These are phyloP conservation scores for Anthracocystis panici-leucophaei DNA, from an alignment of 1,284 basidiomycete species.

Conservation along the genomic window DNA sequence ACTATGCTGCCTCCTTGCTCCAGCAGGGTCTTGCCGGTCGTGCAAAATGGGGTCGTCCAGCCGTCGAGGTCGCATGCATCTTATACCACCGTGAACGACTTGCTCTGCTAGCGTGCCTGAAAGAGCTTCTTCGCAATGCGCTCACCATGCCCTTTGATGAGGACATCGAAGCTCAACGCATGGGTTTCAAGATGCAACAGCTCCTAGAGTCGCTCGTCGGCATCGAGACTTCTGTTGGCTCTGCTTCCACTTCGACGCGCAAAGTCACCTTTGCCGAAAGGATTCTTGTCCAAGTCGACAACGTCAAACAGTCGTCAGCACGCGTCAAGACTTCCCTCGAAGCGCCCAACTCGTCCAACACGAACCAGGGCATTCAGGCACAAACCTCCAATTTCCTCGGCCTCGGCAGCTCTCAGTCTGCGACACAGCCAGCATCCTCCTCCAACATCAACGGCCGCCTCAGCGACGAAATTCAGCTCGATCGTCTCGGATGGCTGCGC, in stretches of 20 bases:
- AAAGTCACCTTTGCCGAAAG: conserved; percentile 42
- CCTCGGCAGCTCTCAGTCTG: conserved; percentile 35
- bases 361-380: conserved; percentile 40
- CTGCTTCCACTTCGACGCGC: conserved; percentile 16
- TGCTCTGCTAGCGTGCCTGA: conserved; percentile 61
- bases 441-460: conserved; percentile 39
- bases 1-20: conserved; percentile 66
- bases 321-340: conserved; percentile 51
- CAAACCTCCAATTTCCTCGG: conserved; percentile 48
- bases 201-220: conserved; percentile 57
- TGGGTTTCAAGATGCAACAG: conserved; percentile 61
- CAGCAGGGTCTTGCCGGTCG: conserved; percentile 62
- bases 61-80: conserved; percentile 64
- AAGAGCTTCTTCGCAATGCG: conserved; percentile 59
- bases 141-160: conserved; percentile 61
- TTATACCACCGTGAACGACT: conserved; percentile 65
- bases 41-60: conserved; percentile 61
- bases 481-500: conserved; percentile 59
- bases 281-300: conserved; percentile 56
- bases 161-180: conserved; percentile 50
- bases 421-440: conserved; percentile 22
- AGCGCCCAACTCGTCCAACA: conserved; percentile 18
- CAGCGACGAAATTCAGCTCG: conserved; percentile 64
- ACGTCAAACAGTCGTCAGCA: conserved; percentile 33
- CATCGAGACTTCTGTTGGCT: conserved; percentile 30